Evolutionary conservation across 768 basidiomycete genomes (phyloP), one percentile per base, ranked within the genome.

Genomic region (Boletus sp.): DNA sequence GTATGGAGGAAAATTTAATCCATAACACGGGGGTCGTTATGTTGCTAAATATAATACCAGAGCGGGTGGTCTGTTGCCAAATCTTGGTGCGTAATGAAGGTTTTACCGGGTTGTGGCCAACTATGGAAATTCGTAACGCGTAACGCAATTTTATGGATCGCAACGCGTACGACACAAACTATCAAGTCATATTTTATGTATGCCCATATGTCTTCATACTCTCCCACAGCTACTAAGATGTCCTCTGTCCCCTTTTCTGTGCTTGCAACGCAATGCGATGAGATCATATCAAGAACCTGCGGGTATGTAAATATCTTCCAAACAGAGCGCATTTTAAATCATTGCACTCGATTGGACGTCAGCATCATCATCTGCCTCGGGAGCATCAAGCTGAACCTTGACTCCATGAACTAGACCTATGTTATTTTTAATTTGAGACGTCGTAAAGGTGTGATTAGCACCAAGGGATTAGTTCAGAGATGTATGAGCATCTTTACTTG

Each of bases 381-480:
- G 24, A 32, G n/a, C 29, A 14, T 20, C 18, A 1, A 11, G 7
- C 30, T 17, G 7, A 29, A 15, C 10, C 17, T 54, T 42, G 2
- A 50, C 8, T 18, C 57, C 42, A 29, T 50, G 29, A 1, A 58
- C 53, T 5, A 58, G 10, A 1, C 52, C 48, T 6, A 29, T 58
- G n/a, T 24, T 28, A 14, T 18, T 32, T 11, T 58, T 30, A 29
- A 67, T 68, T 52, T 68, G n/a, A n/a, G n/a, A n/a, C 61, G 9
- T 63, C 45, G 4, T 49, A 48, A 7, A 68, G 61, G 2, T 66
- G 61, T 5, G 32, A 37, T 18, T 7, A n/a, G n/a, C n/a, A n/a
- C n/a, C 45, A 29, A 68, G 57, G 49, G 67, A 67, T 2, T 45
- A 28, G 7, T 57, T 47, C 10, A 67, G 57, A 4, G 65, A 64